Evolutionary conservation across 495 filamentous ascomycete genomes (phyloP), one percentile per base, ranked within the genome.

Genomic region (Podospora tetraspora): DNA sequence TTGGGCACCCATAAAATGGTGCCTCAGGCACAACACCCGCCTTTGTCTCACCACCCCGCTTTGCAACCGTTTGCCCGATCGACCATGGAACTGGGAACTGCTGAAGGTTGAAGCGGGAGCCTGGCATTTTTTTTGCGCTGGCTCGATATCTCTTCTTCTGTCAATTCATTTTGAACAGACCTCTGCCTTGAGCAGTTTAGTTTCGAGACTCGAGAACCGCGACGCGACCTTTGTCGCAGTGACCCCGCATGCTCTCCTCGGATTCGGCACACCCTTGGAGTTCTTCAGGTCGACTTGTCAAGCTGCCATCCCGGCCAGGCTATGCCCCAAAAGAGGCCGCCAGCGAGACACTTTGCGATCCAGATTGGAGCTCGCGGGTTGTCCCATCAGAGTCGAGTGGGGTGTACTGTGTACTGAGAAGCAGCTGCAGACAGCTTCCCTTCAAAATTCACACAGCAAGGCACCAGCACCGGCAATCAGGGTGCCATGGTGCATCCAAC

Each of bases 401-500:
- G n/a, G n/a, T n/a, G n/a, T n/a, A n/a, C n/a, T n/a, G n/a, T n/a
- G 19, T 19, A 43, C 34, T 43, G 13, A 43, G 32, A 3, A 43
- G 3, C 34, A 43, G 13, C 34, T 13, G 34, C 13, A 43, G 29
- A 16, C 34, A 43, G 13, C 34, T 37, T 12, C 12, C 12, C 25
- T 25, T 25, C 27, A 6, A 27, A 27, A 27, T 43, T 43, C 34
- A 12, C 13, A 43, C 12, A 43, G 34, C 34, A 43, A 43, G 34
- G 34, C 32, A 37, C 32, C 32, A 34, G 32, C 32, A 43, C 34
- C 34, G 4, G 34, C 34, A 43, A 43, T 1, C 16, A 52, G 43
- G 3, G 32, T 12, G 32, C 32, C 29, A 22, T n/a, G 25, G 21
- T 61, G 65, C 64, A 43, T n/a, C 21, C 65, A 66, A 59, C 65